Evolutionary conservation across 139 green algal genomes (phyloP), one percentile per base, ranked within the genome.

Genomic region (Chlamydomonas eustigma): DNA sequence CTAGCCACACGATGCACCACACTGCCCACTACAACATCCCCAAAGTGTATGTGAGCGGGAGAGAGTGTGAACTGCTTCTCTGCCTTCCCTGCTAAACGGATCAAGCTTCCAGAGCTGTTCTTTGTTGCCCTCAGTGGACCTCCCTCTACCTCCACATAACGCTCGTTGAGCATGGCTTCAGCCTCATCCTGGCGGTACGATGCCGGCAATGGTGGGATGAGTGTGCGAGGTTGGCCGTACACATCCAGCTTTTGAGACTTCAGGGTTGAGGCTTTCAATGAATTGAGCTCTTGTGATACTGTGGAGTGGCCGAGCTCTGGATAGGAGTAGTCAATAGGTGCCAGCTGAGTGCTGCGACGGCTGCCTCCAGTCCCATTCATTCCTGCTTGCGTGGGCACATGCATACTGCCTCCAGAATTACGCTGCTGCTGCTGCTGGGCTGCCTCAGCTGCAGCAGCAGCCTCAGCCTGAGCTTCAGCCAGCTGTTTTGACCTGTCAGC

Each of bases 31-130:
- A 66, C 31, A 12, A 91, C 81, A 1, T 37, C 50, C 3, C 88
- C 88, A 82, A 93, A 88, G 73, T 93, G 82, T 6, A 93, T 51
- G 74, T 91, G 88, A 2, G 39, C 71, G 0, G 88, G 88, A 3
- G 39, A 78, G 6, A 92, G 77, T 24, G 71, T 37, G 67, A 92
- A 85, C 77, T 90, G 84, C 37, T 63, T 52, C 12, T 50, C 68
- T 3, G 66, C 76, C 74, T 84, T 74, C 25, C 58, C 58, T 37
- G 58, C 58, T 6, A 70, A 28, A 6, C 58, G 58, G 58, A 70
- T 70, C 6, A 70, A 28, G 25, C 25, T 37, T 5, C 64, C 22
- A 38, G 70, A 79, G 44, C 68, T n/a, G 24, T 72, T 83, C 24
- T 83, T 81, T 64, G 68, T 76, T 28, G 80, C 31, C 24, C 75